Percentiles rank a stretch among this genome's conserved stretches.
Evolutionary conservation across 1,139 yeast genomes (phyloP).

Genomic region (Blastobotrys buckinghamii): DNA sequence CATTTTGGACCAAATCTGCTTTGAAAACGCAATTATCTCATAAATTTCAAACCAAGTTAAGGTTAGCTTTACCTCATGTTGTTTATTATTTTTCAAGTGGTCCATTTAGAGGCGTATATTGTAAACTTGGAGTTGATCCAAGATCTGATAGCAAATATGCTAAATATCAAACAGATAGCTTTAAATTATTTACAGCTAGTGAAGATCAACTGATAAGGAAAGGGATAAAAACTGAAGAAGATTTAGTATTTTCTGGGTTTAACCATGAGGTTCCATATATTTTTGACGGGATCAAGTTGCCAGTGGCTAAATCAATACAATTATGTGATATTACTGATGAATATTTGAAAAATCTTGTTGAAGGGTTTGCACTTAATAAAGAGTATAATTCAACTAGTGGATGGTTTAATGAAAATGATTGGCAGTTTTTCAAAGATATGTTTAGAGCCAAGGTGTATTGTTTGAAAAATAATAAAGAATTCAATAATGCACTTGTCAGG

Average conservation of each 20-base stretch:
- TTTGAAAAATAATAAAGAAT: constrained; percentile 23
- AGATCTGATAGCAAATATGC: constrained; percentile 48
- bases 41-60: constrained; percentile 44
- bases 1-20: constrained; percentile 83
- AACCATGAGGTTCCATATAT: constrained; percentile 38
- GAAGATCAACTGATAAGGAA: constrained; percentile 29
- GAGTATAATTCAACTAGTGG: constrained; percentile 46
- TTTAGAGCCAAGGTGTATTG: constrained; percentile 56
- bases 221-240: not conserved
- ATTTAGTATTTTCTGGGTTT: not conserved
- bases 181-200: constrained; percentile 46
- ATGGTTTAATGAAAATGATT: constrained; percentile 63
- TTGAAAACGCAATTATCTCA: constrained; percentile 47
- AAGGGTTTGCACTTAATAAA: constrained; percentile 33
- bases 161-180: constrained; percentile 78
- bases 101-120: constrained; percentile 92
- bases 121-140: constrained; percentile 78
- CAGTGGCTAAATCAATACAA: constrained; percentile 68
- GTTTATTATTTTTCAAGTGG: constrained; percentile 80
- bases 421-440: constrained; percentile 60
- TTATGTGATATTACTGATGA: constrained; percentile 76
- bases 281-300: constrained; percentile 69
- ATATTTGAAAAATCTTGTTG: constrained; percentile 47
- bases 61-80: constrained; percentile 77
- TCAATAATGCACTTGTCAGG: constrained; percentile 22